Conservation (phyloP, 2,329 filamentous ascomycete genomes). For the Parafenestella ontariensis region DNA sequence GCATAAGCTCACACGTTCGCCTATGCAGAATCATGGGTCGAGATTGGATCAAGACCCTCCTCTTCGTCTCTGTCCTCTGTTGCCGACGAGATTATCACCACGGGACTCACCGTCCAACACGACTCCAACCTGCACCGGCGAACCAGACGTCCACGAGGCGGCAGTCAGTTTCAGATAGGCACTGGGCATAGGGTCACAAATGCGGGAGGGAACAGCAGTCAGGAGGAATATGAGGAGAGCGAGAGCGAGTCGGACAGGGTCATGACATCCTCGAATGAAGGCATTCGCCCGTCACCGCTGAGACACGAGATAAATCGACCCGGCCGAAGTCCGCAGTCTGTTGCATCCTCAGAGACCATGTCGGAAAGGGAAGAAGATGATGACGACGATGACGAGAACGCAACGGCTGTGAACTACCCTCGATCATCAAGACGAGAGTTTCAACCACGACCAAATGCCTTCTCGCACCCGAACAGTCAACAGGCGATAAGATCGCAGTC, state of each 20-base stretch:
- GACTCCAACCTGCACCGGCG: constrained; percentile 69
- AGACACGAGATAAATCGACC: constrained; percentile 38
- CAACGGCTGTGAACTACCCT: constrained; percentile 77
- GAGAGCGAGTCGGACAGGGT: constrained; percentile 85
- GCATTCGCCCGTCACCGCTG: constrained; percentile 51
- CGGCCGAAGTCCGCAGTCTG: constrained; percentile 36
- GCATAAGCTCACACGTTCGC: constrained; percentile 18
- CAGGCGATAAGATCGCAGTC: constrained; percentile 50
- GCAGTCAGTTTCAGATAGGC: constrained; percentile 42
- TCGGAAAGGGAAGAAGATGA: constrained; percentile 46
- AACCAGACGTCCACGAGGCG: constrained; percentile 50
- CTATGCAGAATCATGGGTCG: constrained; percentile 90
- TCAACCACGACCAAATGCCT: constrained; percentile 89
- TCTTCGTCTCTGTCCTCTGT: constrained; percentile 88
- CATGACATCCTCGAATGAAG: constrained; percentile 70
- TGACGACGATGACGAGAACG: constrained; percentile 75
- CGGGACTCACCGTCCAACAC: constrained; percentile 78
- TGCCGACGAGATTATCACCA: constrained; percentile 89
- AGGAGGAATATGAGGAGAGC: constrained; percentile 94
- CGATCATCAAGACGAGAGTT: constrained; percentile 65
- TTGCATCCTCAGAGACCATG: constrained; percentile 48
- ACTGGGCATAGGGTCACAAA: constrained; percentile 53
- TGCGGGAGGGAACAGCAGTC: constrained; percentile 73
- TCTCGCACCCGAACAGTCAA: constrained; percentile 76
- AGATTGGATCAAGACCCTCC: constrained; percentile 89